Conservation (phyloP, 495 filamentous ascomycete species). For the Tuber borchii region DNA sequence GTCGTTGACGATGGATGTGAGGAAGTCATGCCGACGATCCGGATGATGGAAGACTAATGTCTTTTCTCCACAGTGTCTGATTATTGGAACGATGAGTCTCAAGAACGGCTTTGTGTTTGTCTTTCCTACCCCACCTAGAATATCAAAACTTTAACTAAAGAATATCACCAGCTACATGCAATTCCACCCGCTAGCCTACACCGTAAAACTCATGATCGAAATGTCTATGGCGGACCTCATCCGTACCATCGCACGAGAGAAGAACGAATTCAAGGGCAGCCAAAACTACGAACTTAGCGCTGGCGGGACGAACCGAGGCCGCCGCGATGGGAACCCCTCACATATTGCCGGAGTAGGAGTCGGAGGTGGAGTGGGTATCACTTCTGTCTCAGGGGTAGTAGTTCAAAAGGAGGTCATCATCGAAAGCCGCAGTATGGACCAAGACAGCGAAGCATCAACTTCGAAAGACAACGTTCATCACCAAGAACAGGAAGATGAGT, state of each 20-base stretch:
- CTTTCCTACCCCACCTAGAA: not conserved
- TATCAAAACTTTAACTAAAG: slow-evolving; percentile 6
- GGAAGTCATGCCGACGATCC: not conserved
- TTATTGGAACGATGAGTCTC: slow-evolving; percentile 33
- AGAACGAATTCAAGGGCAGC: slow-evolving; percentile 23
- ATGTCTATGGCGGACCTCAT: slow-evolving; percentile 52
- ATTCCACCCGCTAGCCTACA: slow-evolving; percentile 52
- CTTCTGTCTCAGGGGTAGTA: slow-evolving; percentile 16
- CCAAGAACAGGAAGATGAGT: slow-evolving; percentile 30
- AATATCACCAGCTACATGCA: slow-evolving; percentile 46
- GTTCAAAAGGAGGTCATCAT: slow-evolving; percentile 35
- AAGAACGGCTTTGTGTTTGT: slow-evolving; percentile 32
- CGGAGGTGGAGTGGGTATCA: not conserved
- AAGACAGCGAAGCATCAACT: slow-evolving; percentile 24
- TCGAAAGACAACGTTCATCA: slow-evolving; percentile 8
- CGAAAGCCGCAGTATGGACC: slow-evolving; percentile 23
- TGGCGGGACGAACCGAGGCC: not conserved
- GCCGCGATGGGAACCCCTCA: not conserved
- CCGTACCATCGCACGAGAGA: slow-evolving; percentile 31
- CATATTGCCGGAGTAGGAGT: not conserved
- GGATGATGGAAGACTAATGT: not conserved
- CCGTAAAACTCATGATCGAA: slow-evolving; percentile 53
- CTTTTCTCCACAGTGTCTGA: slow-evolving; percentile 18
- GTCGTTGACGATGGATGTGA: slow-evolving; percentile 48
- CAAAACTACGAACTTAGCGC: slow-evolving; percentile 22